Evolutionary conservation across 2,329 filamentous ascomycete species (phyloP).

Genomic region (Trichoderma atrobrunneum): DNA sequence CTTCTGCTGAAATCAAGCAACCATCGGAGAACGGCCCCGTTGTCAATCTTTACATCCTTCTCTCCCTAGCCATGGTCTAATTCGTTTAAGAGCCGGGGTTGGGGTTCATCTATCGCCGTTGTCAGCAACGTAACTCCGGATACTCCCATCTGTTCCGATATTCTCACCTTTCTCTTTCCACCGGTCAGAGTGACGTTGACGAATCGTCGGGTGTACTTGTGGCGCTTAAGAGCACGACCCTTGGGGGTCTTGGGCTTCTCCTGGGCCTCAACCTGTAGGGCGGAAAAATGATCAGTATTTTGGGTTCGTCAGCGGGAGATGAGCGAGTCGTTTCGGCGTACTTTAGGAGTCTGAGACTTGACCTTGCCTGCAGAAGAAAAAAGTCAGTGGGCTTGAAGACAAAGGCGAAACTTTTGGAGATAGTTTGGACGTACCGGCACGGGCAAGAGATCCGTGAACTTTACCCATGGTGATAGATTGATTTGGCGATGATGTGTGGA

Average conservation of each 20-base stretch:
- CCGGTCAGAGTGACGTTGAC: conserved; percentile 97
- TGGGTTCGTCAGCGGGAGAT: conserved; percentile 25
- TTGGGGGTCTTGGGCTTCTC: conserved; percentile 98
- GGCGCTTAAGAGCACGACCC: conserved; percentile 95
- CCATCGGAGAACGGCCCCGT: conserved; percentile 34
- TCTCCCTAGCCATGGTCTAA: conserved; percentile 25
- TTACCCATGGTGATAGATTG: conserved; percentile 71
- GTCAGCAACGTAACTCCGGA: neutral
- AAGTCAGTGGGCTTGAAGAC: conserved; percentile 27
- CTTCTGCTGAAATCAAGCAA: conserved; percentile 32
- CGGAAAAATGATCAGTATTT: conserved; percentile 30
- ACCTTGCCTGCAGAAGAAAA: conserved; percentile 80
- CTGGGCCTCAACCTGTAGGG: conserved; percentile 71
- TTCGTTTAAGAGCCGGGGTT: conserved; percentile 69
- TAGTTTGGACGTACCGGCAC: conserved; percentile 56
- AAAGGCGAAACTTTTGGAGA: neutral
- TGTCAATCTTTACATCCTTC: conserved; percentile 31
- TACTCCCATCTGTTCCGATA: too few species aligned
- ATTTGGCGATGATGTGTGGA: conserved; percentile 38
- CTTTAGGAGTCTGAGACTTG: conserved; percentile 94
- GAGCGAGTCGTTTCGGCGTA: conserved; percentile 45
- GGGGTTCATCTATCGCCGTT: conserved; percentile 69
- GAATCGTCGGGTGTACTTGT: conserved; percentile 95
- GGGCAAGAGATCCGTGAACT: conserved; percentile 90
- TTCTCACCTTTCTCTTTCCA: conserved; percentile 92